Evolutionary conservation across 371 early-diverging fungal species (phyloP).

Genomic region (Lichtheimia corymbifera): DNA sequence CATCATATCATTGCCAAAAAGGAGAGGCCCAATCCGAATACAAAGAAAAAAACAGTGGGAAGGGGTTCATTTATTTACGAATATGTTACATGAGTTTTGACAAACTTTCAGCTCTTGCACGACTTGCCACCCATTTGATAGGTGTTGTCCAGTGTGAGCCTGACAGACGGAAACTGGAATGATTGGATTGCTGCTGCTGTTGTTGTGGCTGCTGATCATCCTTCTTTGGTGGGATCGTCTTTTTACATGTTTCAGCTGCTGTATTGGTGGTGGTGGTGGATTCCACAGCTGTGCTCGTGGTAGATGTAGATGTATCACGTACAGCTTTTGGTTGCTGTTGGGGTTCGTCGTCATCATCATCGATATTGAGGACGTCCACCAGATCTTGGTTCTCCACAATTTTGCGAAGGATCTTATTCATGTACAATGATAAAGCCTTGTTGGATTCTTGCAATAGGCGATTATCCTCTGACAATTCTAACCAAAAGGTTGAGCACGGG

Average conservation of each 20-base stretch:
- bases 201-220: not conserved
- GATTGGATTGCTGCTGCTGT: not conserved
- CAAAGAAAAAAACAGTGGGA: no score
- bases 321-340: slow-evolving; percentile 1
- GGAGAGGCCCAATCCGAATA: no score
- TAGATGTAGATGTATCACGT: not conserved
- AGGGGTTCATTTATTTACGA: no score
- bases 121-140: not conserved
- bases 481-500: not conserved
- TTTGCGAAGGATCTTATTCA: slow-evolving; percentile 35
- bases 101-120: slow-evolving; percentile 1
- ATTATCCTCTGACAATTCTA: slow-evolving; percentile 31
- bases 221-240: not conserved
- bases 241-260: no score
- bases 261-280: no score
- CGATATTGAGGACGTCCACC: slow-evolving; percentile 32
- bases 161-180: not conserved
- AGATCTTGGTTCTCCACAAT: slow-evolving; percentile 32
- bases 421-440: slow-evolving; percentile 32
- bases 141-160: slow-evolving; percentile 2
- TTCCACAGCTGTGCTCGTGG: not conserved
- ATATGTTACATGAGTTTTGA: not conserved
- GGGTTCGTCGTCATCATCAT: slow-evolving; percentile 13
- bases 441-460: slow-evolving; percentile 28
- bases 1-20: no score